A percentile compares a stretch with the other conserved stretches of the same genome.
phyloP scores from a whole-genome alignment of 2,329 filamentous ascomycete genomes.

The Sphaerulina vaccinii region DNA sequence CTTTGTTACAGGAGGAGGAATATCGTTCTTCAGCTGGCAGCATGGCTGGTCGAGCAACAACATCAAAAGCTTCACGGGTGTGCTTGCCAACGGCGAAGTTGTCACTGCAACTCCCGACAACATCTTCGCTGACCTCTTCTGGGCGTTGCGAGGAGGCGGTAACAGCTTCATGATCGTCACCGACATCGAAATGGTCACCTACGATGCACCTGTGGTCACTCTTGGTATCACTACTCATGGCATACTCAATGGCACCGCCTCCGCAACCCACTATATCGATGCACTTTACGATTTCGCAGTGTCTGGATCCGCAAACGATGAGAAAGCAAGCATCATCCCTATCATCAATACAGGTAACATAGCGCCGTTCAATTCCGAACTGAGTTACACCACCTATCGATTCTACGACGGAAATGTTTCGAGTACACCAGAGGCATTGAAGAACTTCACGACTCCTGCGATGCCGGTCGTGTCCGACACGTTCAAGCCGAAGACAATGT shows the following conservation, averaged over 20 bases:
- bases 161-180: constrained; percentile 23
- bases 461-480: neutral
- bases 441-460: neutral
- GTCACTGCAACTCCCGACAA: constrained; percentile 11
- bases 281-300: neutral
- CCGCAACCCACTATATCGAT: neutral
- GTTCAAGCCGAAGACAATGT: constrained; percentile 5
- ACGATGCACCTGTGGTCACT: constrained; percentile 4
- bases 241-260: neutral
- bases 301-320: neutral
- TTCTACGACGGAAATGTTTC: constrained; percentile 5
- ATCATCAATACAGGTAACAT: constrained; percentile 2
- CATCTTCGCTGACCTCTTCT: constrained; percentile 19
- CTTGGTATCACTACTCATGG: constrained; percentile 1
- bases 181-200: constrained; percentile 11
- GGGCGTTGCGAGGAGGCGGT: constrained; percentile 21
- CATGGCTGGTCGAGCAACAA: constrained; percentile 11
- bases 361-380: neutral
- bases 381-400: constrained; percentile 2
- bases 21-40: constrained; percentile 23
- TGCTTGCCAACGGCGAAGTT: constrained; percentile 17
- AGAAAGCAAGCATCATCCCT: constrained; percentile 1
- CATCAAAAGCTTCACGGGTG: constrained; percentile 9
- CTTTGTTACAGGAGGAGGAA: constrained; percentile 27
- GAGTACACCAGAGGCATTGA: neutral